Evolutionary conservation across 805 yeast species (phyloP).

Genomic region (Candida gorgasii): DNA sequence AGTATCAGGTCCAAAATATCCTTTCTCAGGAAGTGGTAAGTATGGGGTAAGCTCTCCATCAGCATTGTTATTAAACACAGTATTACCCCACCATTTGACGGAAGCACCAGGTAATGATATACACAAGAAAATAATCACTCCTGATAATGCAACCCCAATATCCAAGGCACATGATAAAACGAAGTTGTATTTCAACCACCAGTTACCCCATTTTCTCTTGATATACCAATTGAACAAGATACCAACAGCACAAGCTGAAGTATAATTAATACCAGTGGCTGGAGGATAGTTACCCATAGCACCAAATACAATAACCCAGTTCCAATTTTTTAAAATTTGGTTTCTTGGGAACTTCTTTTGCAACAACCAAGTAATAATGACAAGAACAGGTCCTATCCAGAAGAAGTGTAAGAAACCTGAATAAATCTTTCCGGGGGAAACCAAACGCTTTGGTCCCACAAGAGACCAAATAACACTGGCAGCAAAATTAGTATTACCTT

Average conservation of each 20-base stretch:
- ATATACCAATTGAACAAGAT: constrained; percentile 33
- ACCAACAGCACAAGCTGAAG: constrained; percentile 44
- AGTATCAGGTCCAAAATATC: not conserved
- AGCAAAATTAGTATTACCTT: constrained; percentile 37
- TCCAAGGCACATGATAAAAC: constrained; percentile 26
- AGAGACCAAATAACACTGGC: constrained; percentile 64
- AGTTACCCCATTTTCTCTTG: constrained; percentile 20
- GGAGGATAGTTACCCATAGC: constrained; percentile 65
- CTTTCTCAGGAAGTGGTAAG: constrained; percentile 8
- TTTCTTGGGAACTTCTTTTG: constrained; percentile 39
- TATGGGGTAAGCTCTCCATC: constrained; percentile 24
- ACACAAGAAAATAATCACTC: constrained; percentile 33
- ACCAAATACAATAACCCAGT: constrained; percentile 34
- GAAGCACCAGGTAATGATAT: constrained; percentile 27
- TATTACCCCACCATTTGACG: constrained; percentile 29
- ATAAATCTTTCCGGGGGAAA: constrained; percentile 14
- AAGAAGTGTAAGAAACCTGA: constrained; percentile 35
- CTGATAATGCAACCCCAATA: constrained; percentile 32
- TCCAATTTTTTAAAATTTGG: constrained; percentile 38
- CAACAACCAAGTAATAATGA: constrained; percentile 34
- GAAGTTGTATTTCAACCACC: constrained; percentile 37
- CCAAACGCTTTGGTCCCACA: constrained; percentile 46
- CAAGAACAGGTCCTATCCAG: constrained; percentile 34
- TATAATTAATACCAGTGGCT: constrained; percentile 65
- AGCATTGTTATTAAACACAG: constrained; percentile 31